Conservation (phyloP, 2,329 filamentous ascomycete genomes). For the Diaporthe vexans region DNA sequence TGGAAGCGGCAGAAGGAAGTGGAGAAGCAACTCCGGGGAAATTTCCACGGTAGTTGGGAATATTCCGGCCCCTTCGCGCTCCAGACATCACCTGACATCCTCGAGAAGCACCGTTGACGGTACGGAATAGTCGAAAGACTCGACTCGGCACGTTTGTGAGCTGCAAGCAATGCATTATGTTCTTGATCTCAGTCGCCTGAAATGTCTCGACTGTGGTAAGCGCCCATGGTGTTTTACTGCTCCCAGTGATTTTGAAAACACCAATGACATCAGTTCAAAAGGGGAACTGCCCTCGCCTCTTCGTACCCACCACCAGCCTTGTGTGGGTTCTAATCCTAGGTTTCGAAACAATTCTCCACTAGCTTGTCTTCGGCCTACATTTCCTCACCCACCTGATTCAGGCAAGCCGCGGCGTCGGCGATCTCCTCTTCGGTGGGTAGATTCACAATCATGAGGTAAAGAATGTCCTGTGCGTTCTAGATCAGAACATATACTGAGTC, state of each 20-base stretch:
- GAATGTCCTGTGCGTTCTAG: conserved; percentile 29
- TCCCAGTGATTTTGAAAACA: no score
- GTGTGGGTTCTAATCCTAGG: background rate
- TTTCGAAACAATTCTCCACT: background rate
- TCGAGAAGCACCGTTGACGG: background rate
- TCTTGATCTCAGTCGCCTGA: background rate
- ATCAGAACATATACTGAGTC: background rate
- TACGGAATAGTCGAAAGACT: background rate
- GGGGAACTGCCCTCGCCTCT: no score
- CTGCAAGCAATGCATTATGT: background rate
- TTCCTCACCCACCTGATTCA: conserved; percentile 18
- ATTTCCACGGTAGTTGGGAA: background rate
- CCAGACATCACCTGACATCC: no score
- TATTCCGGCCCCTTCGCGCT: background rate
- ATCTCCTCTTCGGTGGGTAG: conserved; percentile 38
- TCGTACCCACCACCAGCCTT: background rate
- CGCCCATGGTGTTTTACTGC: no score
- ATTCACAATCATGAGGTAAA: conserved; percentile 43
- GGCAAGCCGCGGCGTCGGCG: conserved; percentile 18
- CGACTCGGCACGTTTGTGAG: no score
- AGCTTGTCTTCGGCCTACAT: background rate
- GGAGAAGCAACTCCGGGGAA: background rate
- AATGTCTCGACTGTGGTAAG: background rate
- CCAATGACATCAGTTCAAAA: no score
- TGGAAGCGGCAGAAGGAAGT: background rate